Conservation (phyloP, 495 filamentous ascomycete species). For the Astrothelium macrocarpum region DNA sequence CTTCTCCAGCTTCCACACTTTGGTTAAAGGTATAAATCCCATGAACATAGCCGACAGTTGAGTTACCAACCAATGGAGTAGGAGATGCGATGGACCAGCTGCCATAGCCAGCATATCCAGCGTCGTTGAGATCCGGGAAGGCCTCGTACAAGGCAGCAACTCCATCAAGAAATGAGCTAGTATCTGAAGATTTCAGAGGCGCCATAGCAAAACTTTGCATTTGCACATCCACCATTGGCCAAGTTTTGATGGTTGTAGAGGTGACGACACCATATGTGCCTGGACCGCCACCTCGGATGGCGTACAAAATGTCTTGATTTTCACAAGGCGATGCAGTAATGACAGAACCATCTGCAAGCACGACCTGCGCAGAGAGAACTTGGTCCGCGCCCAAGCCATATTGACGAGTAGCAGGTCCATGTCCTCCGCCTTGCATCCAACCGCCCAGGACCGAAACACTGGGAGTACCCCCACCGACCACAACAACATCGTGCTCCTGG, state of each 20-base stretch:
- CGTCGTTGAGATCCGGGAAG: constrained; percentile 22
- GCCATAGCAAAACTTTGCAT: constrained; percentile 15
- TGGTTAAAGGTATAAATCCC: constrained; percentile 27
- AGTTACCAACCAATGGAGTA: constrained; percentile 20
- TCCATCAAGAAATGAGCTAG: constrained; percentile 22
- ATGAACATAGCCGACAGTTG: constrained; percentile 32
- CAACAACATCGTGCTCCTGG: constrained; percentile 7
- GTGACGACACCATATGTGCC: constrained; percentile 15
- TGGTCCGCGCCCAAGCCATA: constrained; percentile 20
- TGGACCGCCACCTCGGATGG: constrained; percentile 16
- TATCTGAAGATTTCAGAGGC: constrained; percentile 15
- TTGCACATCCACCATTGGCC: constrained; percentile 8
- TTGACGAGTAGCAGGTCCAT: constrained; percentile 6
- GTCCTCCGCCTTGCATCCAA: constrained; percentile 17
- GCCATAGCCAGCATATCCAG: constrained; percentile 29
- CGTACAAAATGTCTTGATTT: constrained; percentile 18
- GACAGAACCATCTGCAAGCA: constrained; percentile 13
- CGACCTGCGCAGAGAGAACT: constrained; percentile 12
- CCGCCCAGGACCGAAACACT: constrained; percentile 13
- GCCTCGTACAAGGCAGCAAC: constrained; percentile 20
- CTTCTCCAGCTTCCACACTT: constrained; percentile 20
- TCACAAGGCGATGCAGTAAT: constrained; percentile 14
- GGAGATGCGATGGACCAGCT: constrained; percentile 29
- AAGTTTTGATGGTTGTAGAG: constrained; percentile 12
- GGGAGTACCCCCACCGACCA: constrained; percentile 12